Conservation (phyloP, 257 asterid species). For the Buddleja alternifolia region DNA sequence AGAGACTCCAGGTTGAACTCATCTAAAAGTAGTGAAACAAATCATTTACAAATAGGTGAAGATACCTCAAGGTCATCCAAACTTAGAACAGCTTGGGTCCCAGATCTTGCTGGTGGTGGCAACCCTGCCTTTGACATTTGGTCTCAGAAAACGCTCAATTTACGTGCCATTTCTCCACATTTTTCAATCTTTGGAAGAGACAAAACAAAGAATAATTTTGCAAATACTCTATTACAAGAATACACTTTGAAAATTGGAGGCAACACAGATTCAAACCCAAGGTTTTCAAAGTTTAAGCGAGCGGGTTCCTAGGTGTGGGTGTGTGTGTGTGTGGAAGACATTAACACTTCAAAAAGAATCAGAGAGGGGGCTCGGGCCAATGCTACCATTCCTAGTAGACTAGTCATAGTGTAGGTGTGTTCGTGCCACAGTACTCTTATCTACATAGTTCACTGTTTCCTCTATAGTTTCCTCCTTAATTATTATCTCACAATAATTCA, state of each 20-base stretch:
- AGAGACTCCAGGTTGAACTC: constrained; percentile 24
- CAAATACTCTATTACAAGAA: constrained; percentile 16
- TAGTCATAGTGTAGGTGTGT: neutral
- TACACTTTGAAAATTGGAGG: constrained; percentile 9
- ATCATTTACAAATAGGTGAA: constrained; percentile 18
- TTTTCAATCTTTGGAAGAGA: constrained; percentile 69
- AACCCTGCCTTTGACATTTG: constrained; percentile 92
- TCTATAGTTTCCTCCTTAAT: neutral
- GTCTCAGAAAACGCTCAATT: constrained; percentile 82
- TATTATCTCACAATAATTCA: neutral
- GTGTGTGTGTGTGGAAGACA: no score
- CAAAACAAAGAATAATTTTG: constrained; percentile 15
- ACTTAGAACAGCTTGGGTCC: constrained; percentile 47
- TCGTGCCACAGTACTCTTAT: neutral
- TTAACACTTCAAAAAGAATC: no score
- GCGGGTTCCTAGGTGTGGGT: no score
- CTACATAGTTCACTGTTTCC: neutral
- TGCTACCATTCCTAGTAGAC: no score
- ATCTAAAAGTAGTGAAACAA: constrained; percentile 1
- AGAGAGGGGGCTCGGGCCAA: neutral
- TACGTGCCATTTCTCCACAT: constrained; percentile 99
- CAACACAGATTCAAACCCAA: neutral
- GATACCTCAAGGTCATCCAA: constrained; percentile 92
- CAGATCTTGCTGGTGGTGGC: constrained; percentile 50
- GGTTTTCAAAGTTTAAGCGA: neutral